A percentile compares a stretch with the other conserved stretches of the same genome.
These are phyloP conservation scores for Flaveria robusta DNA, from an alignment of 129 eudicot genomes.

Conservation along the genomic window DNA sequence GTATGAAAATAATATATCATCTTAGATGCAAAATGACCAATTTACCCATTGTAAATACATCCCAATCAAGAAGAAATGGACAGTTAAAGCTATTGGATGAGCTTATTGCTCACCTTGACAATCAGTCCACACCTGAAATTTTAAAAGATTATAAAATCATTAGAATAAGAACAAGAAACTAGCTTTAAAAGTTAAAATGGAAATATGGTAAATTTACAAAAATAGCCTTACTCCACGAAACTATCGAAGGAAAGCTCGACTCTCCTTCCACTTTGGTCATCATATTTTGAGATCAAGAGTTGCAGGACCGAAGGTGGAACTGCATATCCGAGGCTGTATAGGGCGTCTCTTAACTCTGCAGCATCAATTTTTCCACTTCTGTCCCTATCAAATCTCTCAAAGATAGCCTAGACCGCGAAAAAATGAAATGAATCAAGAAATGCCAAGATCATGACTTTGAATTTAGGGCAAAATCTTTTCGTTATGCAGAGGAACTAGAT, in stretches of 20 bases:
- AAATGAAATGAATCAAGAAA: conserved; percentile 8
- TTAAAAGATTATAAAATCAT: neutral
- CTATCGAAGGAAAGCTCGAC: conserved; percentile 66
- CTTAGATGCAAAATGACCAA: conserved; percentile 2
- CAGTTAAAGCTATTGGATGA: conserved; percentile 14
- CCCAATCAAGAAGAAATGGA: conserved; percentile 4
- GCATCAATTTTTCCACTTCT: conserved; percentile 81
- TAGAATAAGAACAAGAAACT: neutral
- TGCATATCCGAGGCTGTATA: conserved; percentile 78
- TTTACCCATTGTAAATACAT: conserved; percentile 1
- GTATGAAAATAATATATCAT: neutral
- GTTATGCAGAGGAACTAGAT: neutral
- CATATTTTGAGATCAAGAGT: conserved; percentile 67
- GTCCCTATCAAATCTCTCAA: conserved; percentile 90
- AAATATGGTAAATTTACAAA: neutral
- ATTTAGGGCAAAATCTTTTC: neutral
- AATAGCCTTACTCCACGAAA: conserved; percentile 76
- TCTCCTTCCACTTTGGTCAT: conserved; percentile 59
- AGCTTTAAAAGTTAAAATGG: conserved; percentile 4
- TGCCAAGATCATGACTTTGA: neutral
- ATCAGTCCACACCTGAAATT: conserved; percentile 87
- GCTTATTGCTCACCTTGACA: conserved; percentile 59
- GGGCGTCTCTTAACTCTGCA: conserved; percentile 70
- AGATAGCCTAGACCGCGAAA: conserved; percentile 55
- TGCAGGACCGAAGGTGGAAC: conserved; percentile 78